A percentile compares a stretch with the other conserved stretches of the same genome.
phyloP scores from a whole-genome alignment of 805 yeast species.

The Ascoidea tarda region DNA sequence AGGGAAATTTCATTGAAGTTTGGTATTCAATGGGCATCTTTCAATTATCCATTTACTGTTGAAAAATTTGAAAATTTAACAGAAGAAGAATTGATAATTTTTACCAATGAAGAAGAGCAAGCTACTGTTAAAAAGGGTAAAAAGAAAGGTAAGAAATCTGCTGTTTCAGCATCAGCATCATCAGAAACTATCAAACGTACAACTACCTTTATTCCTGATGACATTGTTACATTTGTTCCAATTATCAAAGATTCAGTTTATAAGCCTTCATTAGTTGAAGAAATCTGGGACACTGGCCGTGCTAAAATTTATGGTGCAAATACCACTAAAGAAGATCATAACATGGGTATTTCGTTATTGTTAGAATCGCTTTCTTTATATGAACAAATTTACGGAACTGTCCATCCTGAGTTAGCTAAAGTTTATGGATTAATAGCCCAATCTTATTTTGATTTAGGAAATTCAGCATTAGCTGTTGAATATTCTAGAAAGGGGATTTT shows the following conservation, averaged over 20 bases:
- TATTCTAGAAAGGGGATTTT: slow-evolving; percentile 55
- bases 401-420: slow-evolving; percentile 68
- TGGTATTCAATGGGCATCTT: slow-evolving; percentile 75
- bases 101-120: slow-evolving; percentile 25
- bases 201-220: slow-evolving; percentile 33
- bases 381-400: slow-evolving; percentile 73
- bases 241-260: slow-evolving; percentile 58
- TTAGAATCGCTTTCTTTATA: slow-evolving; percentile 57
- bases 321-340: slow-evolving; percentile 23
- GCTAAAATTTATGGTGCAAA: slow-evolving; percentile 21
- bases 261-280: slow-evolving; percentile 56
- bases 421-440: slow-evolving; percentile 55
- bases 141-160: slow-evolving; percentile 21
- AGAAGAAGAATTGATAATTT: slow-evolving; percentile 5
- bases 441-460: slow-evolving; percentile 40
- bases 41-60: slow-evolving; percentile 29
- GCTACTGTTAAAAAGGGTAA: slow-evolving; percentile 14
- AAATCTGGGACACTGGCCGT: slow-evolving; percentile 56
- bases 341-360: slow-evolving; percentile 48
- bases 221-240: slow-evolving; percentile 66
- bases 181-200: slow-evolving; percentile 11
- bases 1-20: slow-evolving; percentile 63
- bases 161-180: slow-evolving; percentile 10
- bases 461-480: slow-evolving; percentile 43
- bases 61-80: slow-evolving; percentile 4